These are phyloP conservation scores for Aegilops umbellulata DNA, from an alignment of 176 grass and related monocot genomes.

Conservation along the genomic window DNA sequence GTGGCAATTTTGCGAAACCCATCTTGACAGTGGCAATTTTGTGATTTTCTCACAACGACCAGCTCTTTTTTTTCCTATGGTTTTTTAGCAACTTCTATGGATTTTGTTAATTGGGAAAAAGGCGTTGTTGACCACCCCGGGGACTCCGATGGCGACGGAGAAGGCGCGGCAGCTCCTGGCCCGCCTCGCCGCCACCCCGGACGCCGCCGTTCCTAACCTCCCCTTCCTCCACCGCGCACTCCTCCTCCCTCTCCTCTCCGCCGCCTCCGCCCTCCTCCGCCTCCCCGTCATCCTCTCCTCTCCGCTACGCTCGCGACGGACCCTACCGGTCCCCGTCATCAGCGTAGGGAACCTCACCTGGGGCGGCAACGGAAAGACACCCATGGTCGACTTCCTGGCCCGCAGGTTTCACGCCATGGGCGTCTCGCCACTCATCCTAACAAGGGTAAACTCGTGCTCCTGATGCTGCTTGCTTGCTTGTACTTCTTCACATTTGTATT, in stretches of 20 bases:
- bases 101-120: too few species aligned
- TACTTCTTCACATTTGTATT: not conserved
- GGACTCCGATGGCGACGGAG: constrained; percentile 18
- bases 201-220: constrained; percentile 43
- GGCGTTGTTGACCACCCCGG: not conserved
- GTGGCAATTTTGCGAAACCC: too few species aligned
- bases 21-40: too few species aligned
- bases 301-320: constrained; percentile 40
- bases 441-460: constrained; percentile 48
- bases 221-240: constrained; percentile 53
- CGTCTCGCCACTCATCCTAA: constrained; percentile 60
- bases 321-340: constrained; percentile 55
- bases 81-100: too few species aligned
- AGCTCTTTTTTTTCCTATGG: too few species aligned
- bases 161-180: constrained; percentile 43
- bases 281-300: constrained; percentile 35
- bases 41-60: too few species aligned
- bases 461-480: not conserved
- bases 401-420: constrained; percentile 37
- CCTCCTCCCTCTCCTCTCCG: constrained; percentile 68
- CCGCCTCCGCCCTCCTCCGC: constrained; percentile 44
- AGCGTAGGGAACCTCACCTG: constrained; percentile 88
- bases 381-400: constrained; percentile 76
- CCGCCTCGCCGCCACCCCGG: constrained; percentile 52
- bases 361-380: constrained; percentile 86